Conservation (phyloP, 129 eudicot species). For the Glebionis coronaria region DNA sequence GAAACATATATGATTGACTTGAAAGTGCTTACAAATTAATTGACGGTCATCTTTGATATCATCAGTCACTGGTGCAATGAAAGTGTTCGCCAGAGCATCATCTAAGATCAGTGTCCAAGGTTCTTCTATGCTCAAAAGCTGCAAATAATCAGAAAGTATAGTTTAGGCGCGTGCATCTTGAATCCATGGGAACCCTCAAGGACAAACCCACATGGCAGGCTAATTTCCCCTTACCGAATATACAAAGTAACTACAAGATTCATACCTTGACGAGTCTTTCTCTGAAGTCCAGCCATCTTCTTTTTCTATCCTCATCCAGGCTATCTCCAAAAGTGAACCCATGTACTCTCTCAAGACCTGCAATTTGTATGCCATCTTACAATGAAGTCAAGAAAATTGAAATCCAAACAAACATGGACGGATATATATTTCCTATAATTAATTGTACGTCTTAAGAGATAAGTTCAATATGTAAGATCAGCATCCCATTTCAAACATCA, state of each 20-base stretch:
- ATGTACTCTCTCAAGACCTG: slow-evolving; percentile 90
- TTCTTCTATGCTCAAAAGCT: slow-evolving; percentile 74
- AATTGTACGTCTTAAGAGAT: too few species aligned
- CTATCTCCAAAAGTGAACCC: slow-evolving; percentile 97
- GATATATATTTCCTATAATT: neutral
- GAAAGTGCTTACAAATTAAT: slow-evolving; percentile 61
- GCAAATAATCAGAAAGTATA: slow-evolving; percentile 9
- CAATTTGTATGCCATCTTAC: slow-evolving; percentile 5
- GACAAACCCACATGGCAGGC: neutral
- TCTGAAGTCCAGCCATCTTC: slow-evolving; percentile 76
- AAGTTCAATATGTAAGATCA: neutral
- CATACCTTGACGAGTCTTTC: slow-evolving; percentile 62
- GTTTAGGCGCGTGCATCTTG: too few species aligned
- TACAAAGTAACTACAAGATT: neutral
- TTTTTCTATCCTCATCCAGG: slow-evolving; percentile 61
- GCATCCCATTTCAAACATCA: neutral
- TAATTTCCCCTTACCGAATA: neutral
- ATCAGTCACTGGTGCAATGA: slow-evolving; percentile 81
- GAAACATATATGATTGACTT: neutral
- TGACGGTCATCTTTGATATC: slow-evolving; percentile 72
- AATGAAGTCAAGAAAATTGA: neutral
- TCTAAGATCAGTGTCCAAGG: slow-evolving; percentile 89
- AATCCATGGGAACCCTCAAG: neutral
- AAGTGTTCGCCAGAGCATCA: slow-evolving; percentile 81
- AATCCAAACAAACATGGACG: too few species aligned